Base-by-base conservation (phyloP, 208 protist genomes). In the Angomonas deanei region DNA sequence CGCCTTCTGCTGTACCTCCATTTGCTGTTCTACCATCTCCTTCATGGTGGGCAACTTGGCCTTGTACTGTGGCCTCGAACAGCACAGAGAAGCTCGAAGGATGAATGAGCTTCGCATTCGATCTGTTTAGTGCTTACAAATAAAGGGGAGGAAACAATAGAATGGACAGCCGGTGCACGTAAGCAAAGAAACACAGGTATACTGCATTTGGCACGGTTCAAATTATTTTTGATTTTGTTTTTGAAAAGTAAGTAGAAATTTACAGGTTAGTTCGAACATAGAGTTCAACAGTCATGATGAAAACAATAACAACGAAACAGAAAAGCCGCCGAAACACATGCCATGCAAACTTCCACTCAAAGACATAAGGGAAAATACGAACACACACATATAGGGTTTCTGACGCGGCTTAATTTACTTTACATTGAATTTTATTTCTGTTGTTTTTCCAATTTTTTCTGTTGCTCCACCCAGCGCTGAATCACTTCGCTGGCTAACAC, bases 1-100 rank as follows among this genome's bases (percentile, higher is more conserved):
- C n/a, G 82, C 79, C 47, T 88, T 70, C 5, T 61, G 55, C 62
- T 92, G 83, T 5, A 66, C 31, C 24, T 90, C 81, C 3, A 92
- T 36, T 28, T 82, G 70, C 21, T 78, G 75, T 19, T 73, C 66
- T 10, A 92, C 73, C 3, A 68, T 66, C 0, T 92, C 72, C 53
- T 88, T 92, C 6, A 92, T 32, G 21, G 27, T n/a, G 39, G 2
- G 23, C 26, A 15, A 13, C 0, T 23, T 17, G 1, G n/a, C 8
- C 19, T 19, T 17, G n/a, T 10, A 42, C 5, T 19, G 3, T 30
- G 28, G 6, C 8, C 21, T 19, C 52, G 52, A 28, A 28, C 21
- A 57, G 26, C 47, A 6, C 8, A 53, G 47, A 26, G 23, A 28
- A 53, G 47, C 11, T 6, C 23, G 11, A 26, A 5, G 47, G 10